Evolutionary conservation across 306 rosid genomes (phyloP).

Genomic region (Vachellia collinsii): DNA sequence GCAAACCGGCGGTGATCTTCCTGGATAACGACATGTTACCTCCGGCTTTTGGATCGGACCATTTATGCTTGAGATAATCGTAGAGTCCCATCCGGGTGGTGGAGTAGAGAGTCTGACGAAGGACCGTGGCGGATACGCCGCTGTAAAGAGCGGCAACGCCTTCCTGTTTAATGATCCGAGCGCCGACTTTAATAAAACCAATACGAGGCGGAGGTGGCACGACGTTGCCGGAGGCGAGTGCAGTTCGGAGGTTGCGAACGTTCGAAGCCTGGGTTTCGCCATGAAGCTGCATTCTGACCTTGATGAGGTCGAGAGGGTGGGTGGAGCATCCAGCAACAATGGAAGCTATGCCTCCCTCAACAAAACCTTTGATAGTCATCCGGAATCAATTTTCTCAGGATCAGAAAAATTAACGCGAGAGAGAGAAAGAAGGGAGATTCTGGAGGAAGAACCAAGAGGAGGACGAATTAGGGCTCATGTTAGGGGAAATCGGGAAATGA

Average conservation of each 20-base stretch:
- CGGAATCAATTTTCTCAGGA: background rate
- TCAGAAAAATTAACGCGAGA: background rate
- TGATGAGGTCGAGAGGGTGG: conserved; percentile 78
- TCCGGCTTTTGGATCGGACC: conserved; percentile 60
- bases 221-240: conserved; percentile 40
- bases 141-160: conserved; percentile 63
- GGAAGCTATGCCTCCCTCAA: conserved; percentile 86
- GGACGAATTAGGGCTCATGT: conserved; percentile 52
- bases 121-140: conserved; percentile 77
- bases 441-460: background rate
- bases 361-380: conserved; percentile 75
- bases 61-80: conserved; percentile 58
- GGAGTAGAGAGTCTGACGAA: conserved; percentile 74
- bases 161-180: conserved; percentile 58
- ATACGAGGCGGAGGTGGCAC: conserved; percentile 1
- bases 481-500: conserved; percentile 57
- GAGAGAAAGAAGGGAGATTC: background rate
- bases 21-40: conserved; percentile 42
- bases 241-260: conserved; percentile 37
- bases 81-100: conserved; percentile 84
- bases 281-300: conserved; percentile 87
- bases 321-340: conserved; percentile 69
- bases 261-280: conserved; percentile 51
- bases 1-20: conserved; percentile 58
- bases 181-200: conserved; percentile 56